Conservation (phyloP, 345 rosid genomes). For the Eucalyptus brandiana region DNA sequence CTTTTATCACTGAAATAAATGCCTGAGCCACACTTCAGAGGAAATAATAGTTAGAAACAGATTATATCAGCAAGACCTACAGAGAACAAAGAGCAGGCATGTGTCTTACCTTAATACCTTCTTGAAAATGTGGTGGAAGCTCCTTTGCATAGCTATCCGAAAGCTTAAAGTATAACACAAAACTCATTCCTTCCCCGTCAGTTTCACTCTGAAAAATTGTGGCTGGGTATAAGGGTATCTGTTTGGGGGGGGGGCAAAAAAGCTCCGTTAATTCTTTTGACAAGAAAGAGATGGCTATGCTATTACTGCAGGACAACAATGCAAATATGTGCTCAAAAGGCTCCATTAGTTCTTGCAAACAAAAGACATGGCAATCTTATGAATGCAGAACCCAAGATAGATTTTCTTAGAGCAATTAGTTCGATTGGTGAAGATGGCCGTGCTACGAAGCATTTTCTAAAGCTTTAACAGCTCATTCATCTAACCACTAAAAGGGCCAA, state of each 20-base stretch:
- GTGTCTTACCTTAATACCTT: constrained; percentile 28
- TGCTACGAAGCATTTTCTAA: not conserved
- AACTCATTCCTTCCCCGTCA: constrained; percentile 50
- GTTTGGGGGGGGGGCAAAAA: not conserved
- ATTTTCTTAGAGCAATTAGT: not conserved
- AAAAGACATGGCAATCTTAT: not conserved
- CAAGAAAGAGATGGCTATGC: not conserved
- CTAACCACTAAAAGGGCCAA: not conserved
- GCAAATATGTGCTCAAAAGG: not conserved
- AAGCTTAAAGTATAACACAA: constrained; percentile 47
- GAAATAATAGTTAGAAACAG: not conserved
- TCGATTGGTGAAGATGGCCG: not conserved
- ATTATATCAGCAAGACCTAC: not conserved
- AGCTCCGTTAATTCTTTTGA: not conserved
- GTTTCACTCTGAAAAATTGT: constrained; percentile 39
- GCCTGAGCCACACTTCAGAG: not conserved
- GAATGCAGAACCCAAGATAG: not conserved
- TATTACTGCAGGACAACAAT: not conserved
- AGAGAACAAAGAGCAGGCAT: not conserved
- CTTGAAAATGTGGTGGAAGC: constrained; percentile 30
- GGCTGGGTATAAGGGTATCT: constrained; percentile 84
- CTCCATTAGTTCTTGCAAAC: not conserved
- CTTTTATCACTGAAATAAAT: not conserved
- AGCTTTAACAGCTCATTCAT: not conserved
- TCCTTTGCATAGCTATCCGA: constrained; percentile 34